A percentile compares a stretch with the other conserved stretches of the same genome.
These are phyloP conservation scores for Striga hermonthica DNA, from an alignment of 305 asterid species.

Conservation along the genomic window DNA sequence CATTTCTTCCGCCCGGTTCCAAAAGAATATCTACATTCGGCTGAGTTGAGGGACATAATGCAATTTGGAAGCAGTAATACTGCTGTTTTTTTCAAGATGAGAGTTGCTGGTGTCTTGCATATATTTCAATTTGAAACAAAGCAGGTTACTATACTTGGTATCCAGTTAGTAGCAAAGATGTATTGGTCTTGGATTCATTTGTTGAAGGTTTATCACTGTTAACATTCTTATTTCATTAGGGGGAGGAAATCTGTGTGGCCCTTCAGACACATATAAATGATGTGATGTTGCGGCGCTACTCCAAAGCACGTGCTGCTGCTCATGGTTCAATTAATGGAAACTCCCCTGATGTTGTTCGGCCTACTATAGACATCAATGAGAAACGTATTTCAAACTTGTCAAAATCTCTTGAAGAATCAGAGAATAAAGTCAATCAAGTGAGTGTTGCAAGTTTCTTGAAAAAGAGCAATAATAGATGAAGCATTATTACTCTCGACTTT, in stretches of 20 bases:
- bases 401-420: slow-evolving; percentile 81
- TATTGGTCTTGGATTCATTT: slow-evolving; percentile 15
- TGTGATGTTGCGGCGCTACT: slow-evolving; percentile 91
- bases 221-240: slow-evolving; percentile 50
- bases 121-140: slow-evolving; percentile 96
- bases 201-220: slow-evolving; percentile 9
- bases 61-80: slow-evolving; percentile 98
- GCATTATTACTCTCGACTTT: slow-evolving; percentile 1
- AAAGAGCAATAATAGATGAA: slow-evolving; percentile 19
- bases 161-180: slow-evolving; percentile 1
- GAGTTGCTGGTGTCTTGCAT: slow-evolving; percentile 97
- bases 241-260: slow-evolving; percentile 98
- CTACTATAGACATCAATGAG: slow-evolving; percentile 56
- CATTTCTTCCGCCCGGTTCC: slow-evolving; percentile 99
- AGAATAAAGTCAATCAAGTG: slow-evolving; percentile 69
- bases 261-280: slow-evolving; percentile 99
- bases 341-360: slow-evolving; percentile 54
- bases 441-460: slow-evolving; percentile 33
- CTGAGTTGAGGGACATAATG: slow-evolving; percentile 97
- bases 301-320: slow-evolving; percentile 80
- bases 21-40: slow-evolving; percentile 93
- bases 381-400: slow-evolving; percentile 75
- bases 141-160: slow-evolving; percentile 51
- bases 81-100: slow-evolving; percentile 98
- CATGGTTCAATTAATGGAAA: slow-evolving; percentile 72